These are phyloP conservation scores for Xerocomus brunneocitrinus DNA, from an alignment of 768 basidiomycete species.

Conservation along the genomic window DNA sequence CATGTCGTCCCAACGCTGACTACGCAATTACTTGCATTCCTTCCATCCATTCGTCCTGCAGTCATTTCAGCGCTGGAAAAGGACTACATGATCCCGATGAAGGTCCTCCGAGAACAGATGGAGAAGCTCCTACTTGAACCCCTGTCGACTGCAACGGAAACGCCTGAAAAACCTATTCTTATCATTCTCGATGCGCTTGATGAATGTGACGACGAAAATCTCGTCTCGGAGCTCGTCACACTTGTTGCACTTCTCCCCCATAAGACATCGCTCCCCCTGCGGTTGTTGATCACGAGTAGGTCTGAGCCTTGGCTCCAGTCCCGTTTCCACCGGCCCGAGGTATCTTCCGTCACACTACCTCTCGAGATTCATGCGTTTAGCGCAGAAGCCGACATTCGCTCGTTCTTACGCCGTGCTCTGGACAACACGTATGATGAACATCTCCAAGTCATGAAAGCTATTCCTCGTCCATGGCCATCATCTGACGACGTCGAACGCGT, in stretches of 20 bases:
- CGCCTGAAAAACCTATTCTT: conserved; percentile 9
- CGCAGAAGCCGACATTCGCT: conserved; percentile 22
- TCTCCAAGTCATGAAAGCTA: conserved; percentile 12
- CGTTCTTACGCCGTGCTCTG: conserved; percentile 19
- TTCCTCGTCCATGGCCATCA: conserved; percentile 25
- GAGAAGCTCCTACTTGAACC: conserved; percentile 24
- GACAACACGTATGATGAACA: conserved; percentile 15
- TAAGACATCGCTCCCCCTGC: conserved; percentile 15
- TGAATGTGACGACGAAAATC: conserved; percentile 24
- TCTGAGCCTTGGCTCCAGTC: conserved; percentile 17
- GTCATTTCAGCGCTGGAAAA: conserved; percentile 21
- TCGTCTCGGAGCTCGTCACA: conserved; percentile 23
- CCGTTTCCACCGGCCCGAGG: conserved; percentile 14
- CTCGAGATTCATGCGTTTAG: conserved; percentile 23
- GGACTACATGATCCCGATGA: conserved; percentile 24
- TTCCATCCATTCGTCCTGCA: conserved; percentile 21
- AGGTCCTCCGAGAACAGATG: conserved; percentile 29
- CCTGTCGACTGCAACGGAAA: conserved; percentile 9
- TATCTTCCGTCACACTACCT: conserved; percentile 8
- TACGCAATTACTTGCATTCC: conserved; percentile 24
- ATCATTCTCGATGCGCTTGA: conserved; percentile 24
- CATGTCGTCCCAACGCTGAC: conserved; percentile 30
- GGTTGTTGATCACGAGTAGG: conserved; percentile 26
- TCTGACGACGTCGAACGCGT: conserved; percentile 16
- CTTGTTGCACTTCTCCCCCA: conserved; percentile 18